Base-by-base conservation (phyloP, 2,329 filamentous ascomycete species). In the Aureobasidium sp. region DNA sequence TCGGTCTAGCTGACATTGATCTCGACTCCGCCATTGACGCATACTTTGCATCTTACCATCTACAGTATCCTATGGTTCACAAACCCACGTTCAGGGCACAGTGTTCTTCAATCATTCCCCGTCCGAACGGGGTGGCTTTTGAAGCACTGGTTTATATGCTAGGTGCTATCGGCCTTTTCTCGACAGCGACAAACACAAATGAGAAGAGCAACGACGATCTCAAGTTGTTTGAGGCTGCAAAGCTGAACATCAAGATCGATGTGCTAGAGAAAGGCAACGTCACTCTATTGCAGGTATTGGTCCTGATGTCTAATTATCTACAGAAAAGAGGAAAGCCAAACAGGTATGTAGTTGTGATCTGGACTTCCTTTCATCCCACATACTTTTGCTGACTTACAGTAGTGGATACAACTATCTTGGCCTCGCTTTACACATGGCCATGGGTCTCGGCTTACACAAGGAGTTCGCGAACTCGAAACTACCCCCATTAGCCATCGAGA, bases 261-360 rank as follows among this genome's bases (percentile, higher is more conserved):
- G 72, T 75, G n/a, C 73, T 80, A 33, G 79, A 81, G 62, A 76
- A 74, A 27, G 79, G 79, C 29, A 80, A 78, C 54, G 66, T 81
- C 19, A 78, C 76, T 15, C 72, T 80, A 7, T 77, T 81, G 1
- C 79, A 81, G 65, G 75, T 74, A 0, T 69, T 81, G 37, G 67
- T 75, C 15, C 71, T 81, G 50, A 72, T 81, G 66, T 77, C 77
- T 61, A 80, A 81, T 60, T 79, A 79, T 64, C 70, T 77, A 0
- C 78, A 81, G 65, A 81, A 81, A 66, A 71, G 77, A 27, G 77
- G 79, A 66, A 80, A 79, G 62, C 78, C 78, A 3, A 81, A 81
- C 64, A 49, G 47, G 47, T 49, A 29, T 29, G 44, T 7, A 9
- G 27, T 1, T 1, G 31, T 33, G 31, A 12, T 33, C 9, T 33